Base-by-base conservation (phyloP, 768 basidiomycete genomes). In the Exidia glandulosa region DNA sequence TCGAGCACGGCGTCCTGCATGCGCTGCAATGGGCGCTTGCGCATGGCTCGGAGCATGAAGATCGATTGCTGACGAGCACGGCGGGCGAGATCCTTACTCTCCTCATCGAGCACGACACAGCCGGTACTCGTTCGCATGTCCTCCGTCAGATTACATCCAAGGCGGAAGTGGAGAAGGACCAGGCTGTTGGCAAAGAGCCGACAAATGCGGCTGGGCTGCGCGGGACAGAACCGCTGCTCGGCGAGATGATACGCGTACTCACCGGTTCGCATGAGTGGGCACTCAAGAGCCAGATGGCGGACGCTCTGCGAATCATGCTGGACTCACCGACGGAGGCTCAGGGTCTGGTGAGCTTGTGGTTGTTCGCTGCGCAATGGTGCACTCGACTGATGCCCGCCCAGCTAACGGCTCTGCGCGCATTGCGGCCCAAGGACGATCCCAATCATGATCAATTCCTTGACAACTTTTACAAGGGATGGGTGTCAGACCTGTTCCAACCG, bases 11-110 rank as follows among this genome's bases (percentile, higher is more conserved):
- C 1, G 79, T 98, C 48, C 76, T 98, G 2, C 88, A 87, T 63
- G 89, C 88, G n/a, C 83, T 94, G 14, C 91, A 96, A 67, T 95
- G 92, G 90, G 93, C 92, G 1, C 79, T 97, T 55, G 75, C 76
- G n/a, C 78, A 86, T 32, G 71, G 83, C 2, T 87, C 89, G 68
- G 78, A 75, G 56, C 79, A 84, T 32, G 65, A 71, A 32, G 78
- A 79, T 36, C 74, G 73, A 50, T 69, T 70, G 61, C 84, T 97
- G 74, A 82, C 94, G 62, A 83, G 86, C 61, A 86, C 90, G 16
- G 90, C 83, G 0, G 89, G 92, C 30, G 94, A 95, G 71, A 82
- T 97, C 32, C 77, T 98, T 60, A 80, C 88, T 47, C 80, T 87
- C 19, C 74, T 95, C 34, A 78, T 97, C 56, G 96, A 98, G 69